Base-by-base conservation (phyloP, 805 yeast species). In the Yarrowia bubula region DNA sequence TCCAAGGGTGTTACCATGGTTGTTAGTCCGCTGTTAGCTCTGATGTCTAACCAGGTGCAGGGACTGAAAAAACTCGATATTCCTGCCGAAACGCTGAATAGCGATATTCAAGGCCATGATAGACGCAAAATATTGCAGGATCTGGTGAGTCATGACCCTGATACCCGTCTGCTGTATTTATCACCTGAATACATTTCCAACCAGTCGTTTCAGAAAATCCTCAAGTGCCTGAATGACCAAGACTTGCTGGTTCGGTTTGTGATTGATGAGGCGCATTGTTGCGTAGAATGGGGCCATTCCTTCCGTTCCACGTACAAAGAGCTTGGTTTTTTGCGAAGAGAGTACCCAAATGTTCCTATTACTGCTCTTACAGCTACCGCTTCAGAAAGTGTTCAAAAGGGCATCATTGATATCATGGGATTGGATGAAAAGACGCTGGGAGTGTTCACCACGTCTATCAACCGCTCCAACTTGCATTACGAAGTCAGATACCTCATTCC, bases 361-460 rank as follows among this genome's bases (percentile, higher is more conserved):
- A 90, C 93, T 88, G 98, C 98, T 0, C 79, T 93, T 65, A 93
- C 99, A 0, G 98, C 98, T 0, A 93, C 99, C 0, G 99, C 99
- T 0, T 92, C 91, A 2, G 64, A 51, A 6, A 28, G 43, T 7
- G 65, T 68, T 11, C 62, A 57, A 17, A 39, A 61, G 3, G 69
- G 74, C 89, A 89, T 66, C 88, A 87, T 70, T 97, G 92, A 13
- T 78, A 90, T 71, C 77, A 86, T 79, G 97, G 92, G 75, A 88
- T 78, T 93, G 66, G 82, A 65, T 4, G 22, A n/a, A 6, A 46
- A 83, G 37, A 80, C 91, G 77, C 75, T 80, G 46, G 80, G 84
- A 22, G 81, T 88, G 62, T 81, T 90, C 71, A 89, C 88, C 71
- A 97, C 92, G 73, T 89, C 97, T 76, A 92, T 93, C 78, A 93